phyloP scores from a whole-genome alignment of 257 asterid species.

The Solanum chaucha region DNA sequence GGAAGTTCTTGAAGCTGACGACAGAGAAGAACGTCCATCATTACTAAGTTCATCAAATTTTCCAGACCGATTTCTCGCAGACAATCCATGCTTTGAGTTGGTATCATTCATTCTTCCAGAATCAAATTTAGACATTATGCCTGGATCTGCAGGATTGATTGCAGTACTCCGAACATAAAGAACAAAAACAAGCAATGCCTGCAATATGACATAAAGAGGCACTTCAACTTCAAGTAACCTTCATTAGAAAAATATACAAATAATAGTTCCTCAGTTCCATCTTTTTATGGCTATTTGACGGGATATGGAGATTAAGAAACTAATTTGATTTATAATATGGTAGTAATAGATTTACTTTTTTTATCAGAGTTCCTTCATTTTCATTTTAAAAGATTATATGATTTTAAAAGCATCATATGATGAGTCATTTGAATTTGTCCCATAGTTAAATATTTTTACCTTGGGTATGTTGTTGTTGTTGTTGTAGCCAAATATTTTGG shows the following conservation, averaged over 20 bases:
- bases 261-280: background rate
- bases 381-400: background rate
- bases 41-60: constrained; percentile 62
- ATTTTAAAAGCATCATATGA: background rate
- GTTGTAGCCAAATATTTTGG: background rate
- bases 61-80: constrained; percentile 29
- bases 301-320: background rate
- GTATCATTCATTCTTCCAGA: constrained; percentile 36
- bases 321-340: background rate
- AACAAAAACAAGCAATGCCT: constrained; percentile 83
- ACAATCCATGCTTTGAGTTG: constrained; percentile 34
- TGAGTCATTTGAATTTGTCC: background rate
- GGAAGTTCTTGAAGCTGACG: constrained; percentile 71
- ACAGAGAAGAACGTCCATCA: constrained; percentile 56
- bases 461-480: background rate
- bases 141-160: constrained; percentile 98
- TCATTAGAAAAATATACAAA: background rate
- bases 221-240: background rate
- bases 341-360: background rate
- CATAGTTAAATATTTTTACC: background rate
- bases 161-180: constrained; percentile 91
- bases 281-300: background rate
- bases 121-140: constrained; percentile 75
- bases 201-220: constrained; percentile 17
- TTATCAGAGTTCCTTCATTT: background rate